A percentile compares a stretch with the other conserved stretches of the same genome.
Conservation (phyloP, 2,329 filamentous ascomycete species). For the Talaromyces sp. region DNA sequence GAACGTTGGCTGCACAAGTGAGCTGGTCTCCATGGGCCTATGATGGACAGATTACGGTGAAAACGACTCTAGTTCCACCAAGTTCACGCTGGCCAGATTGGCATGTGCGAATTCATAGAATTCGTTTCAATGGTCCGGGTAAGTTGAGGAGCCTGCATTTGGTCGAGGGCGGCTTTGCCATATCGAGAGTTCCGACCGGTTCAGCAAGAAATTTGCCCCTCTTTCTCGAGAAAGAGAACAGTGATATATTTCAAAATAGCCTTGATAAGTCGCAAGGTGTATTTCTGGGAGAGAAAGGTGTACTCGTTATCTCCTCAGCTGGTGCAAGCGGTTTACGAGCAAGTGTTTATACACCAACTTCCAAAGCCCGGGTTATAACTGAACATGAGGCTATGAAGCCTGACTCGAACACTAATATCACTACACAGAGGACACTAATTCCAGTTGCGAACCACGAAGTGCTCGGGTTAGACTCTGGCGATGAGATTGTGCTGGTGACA, state of each 20-base stretch:
- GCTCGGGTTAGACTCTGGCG: not conserved
- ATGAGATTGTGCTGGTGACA: not conserved
- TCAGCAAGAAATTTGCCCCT: conserved; percentile 18
- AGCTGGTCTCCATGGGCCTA: not conserved
- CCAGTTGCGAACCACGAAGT: not conserved
- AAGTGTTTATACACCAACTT: not conserved
- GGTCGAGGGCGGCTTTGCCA: conserved; percentile 67
- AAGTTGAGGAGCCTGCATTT: conserved; percentile 63
- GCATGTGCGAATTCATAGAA: not conserved
- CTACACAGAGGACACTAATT: not conserved
- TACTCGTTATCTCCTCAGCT: not conserved
- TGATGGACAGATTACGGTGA: not conserved
- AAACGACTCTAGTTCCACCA: not conserved
- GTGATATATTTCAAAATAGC: not conserved
- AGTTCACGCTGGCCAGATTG: not conserved
- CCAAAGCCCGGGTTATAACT: not conserved
- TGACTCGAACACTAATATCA: not conserved
- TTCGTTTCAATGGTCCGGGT: conserved; percentile 58
- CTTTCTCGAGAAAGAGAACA: not conserved
- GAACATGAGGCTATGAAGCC: not conserved
- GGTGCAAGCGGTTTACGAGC: not conserved
- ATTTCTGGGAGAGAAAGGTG: not conserved
- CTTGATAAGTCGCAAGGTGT: not conserved
- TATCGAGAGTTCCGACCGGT: conserved; percentile 31
- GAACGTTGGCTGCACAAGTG: not conserved